phyloP scores from a whole-genome alignment of 2,329 filamentous ascomycete genomes.

The Sporothrix phasma region DNA sequence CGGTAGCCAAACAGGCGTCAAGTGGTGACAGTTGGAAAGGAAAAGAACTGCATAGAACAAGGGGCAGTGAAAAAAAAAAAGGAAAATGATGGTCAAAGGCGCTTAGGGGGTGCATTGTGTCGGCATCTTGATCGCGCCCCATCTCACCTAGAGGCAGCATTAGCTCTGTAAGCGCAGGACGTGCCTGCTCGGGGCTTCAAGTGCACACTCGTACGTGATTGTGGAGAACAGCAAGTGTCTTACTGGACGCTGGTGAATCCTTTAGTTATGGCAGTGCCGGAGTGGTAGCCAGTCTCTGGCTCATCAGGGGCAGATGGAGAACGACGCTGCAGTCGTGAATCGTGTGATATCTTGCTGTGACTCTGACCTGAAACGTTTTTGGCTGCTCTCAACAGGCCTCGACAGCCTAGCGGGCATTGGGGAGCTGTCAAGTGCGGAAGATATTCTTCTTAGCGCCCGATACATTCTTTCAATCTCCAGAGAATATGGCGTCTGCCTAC shows the following conservation, averaged over 20 bases:
- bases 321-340: background rate
- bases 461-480: no score
- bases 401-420: no score
- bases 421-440: no score
- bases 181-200: constrained; percentile 7
- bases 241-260: background rate
- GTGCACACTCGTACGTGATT: background rate
- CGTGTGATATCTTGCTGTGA: background rate
- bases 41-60: background rate
- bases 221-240: background rate
- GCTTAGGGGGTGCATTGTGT: background rate
- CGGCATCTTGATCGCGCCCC: background rate
- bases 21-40: background rate
- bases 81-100: background rate
- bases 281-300: background rate
- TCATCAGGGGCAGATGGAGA: background rate
- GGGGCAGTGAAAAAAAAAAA: background rate
- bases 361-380: background rate
- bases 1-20: background rate
- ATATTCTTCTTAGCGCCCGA: no score
- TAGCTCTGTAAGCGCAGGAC: background rate
- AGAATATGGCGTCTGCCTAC: no score
- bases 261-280: background rate
- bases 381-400: no score
- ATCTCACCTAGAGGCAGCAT: constrained; percentile 6